Evolutionary conservation across 2,329 filamentous ascomycete species (phyloP).

Genomic region (Alternaria sp.): DNA sequence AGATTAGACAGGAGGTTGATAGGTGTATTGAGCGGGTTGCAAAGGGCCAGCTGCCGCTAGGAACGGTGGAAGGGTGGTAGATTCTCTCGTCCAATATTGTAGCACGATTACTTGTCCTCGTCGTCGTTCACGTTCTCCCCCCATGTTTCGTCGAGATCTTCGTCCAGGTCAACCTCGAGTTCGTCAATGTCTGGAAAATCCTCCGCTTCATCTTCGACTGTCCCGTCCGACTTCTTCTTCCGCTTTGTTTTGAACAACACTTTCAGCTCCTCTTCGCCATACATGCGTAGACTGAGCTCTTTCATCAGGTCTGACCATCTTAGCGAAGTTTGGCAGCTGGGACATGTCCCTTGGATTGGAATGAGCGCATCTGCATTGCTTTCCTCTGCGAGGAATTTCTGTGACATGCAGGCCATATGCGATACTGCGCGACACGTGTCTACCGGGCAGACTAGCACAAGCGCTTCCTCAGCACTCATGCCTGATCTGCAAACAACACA

Average conservation of each 20-base stretch:
- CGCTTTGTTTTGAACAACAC: slow-evolving; percentile 67
- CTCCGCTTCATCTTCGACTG: slow-evolving; percentile 15
- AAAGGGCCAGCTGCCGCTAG: slow-evolving; percentile 22
- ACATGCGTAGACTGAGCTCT: slow-evolving; percentile 76
- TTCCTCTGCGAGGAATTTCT: slow-evolving; percentile 56
- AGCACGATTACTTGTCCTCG: slow-evolving; percentile 13
- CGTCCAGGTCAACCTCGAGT: slow-evolving; percentile 40
- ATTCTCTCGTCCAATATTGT: neutral
- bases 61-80: slow-evolving; percentile 42
- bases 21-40: slow-evolving; percentile 37
- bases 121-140: slow-evolving; percentile 43
- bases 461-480: slow-evolving; percentile 47
- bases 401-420: slow-evolving; percentile 65
- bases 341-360: slow-evolving; percentile 74
- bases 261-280: slow-evolving; percentile 73
- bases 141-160: slow-evolving; percentile 46
- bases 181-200: slow-evolving; percentile 25
- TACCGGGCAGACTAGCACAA: slow-evolving; percentile 61
- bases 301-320: slow-evolving; percentile 81
- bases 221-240: slow-evolving; percentile 40
- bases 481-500: slow-evolving; percentile 60
- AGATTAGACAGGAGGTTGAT: slow-evolving; percentile 31
- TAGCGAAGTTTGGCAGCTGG: slow-evolving; percentile 67
- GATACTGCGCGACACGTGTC: slow-evolving; percentile 55
- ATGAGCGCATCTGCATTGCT: slow-evolving; percentile 57